Evolutionary conservation across 1,139 yeast species (phyloP), one percentile per base, ranked within the genome.

Genomic region (Lodderomyces beijingensis): DNA sequence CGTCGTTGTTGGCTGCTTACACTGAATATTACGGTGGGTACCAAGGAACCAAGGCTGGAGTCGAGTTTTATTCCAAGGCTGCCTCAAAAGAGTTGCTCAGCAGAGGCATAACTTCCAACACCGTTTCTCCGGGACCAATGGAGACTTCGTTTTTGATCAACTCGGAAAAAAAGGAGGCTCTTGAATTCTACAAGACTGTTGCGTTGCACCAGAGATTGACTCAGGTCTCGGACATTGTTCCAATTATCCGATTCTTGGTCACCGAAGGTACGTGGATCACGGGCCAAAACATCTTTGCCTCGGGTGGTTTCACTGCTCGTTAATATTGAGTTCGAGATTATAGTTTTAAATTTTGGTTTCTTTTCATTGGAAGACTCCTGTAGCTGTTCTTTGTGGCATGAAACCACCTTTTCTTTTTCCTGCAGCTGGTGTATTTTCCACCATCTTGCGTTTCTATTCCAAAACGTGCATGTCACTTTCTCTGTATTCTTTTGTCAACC

Each of bases 51-150:
- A 78, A 77, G 55, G 71, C 77, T 3, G 70, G 77, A n/a, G 83
- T 77, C 36, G 81, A 75, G 48, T 70, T 63, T 54, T 74, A 73
- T 55, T 52, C 68, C 37, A 74, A 77, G 45, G 57, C 80, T 14
- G 72, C 77, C 11, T 71, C 82, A 11, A 75, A 77, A 53, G 84
- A 78, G 49, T 62, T 74, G 39, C 60, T 57, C 18, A 52, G 59
- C 15, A 67, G 59, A 44, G 64, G 67, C 8, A 71, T 78, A 39
- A 62, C 75, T 8, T 79, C 73, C 45, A 76, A 73, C 46, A 64
- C 71, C 46, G 74, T 78, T 38, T 81, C 83, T 3, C 85, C 84
- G 31, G 85, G 84, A 30, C 84, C 85, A 29, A 78, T 78, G 82
- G 83, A 77, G 47, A 78, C 84, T 16, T 82, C 83, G 35, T 78